A percentile compares a stretch with the other conserved stretches of the same genome.
These are phyloP conservation scores for Pyrenochaeta sp. DNA, from an alignment of 2,329 filamentous ascomycete species.

Conservation along the genomic window DNA sequence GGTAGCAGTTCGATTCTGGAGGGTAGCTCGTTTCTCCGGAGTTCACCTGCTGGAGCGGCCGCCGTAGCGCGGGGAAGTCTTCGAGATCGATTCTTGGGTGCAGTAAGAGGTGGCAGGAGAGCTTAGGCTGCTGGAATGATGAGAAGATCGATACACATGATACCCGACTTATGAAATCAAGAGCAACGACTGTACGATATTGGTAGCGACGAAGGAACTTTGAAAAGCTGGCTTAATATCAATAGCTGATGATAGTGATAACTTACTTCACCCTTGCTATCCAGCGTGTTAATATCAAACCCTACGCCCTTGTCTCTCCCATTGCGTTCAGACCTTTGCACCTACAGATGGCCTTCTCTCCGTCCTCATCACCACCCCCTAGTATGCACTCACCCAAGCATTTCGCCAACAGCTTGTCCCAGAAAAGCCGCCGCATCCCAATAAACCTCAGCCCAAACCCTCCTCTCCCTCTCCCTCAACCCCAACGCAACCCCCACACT, in stretches of 20 bases:
- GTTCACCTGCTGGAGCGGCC: conserved; percentile 38
- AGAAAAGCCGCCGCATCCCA: conserved; percentile 24
- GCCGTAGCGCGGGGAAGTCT: conserved; percentile 38
- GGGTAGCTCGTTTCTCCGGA: conserved; percentile 47
- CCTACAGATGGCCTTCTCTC: not conserved
- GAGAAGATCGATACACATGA: not conserved
- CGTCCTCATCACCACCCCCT: not conserved
- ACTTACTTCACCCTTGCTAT: not conserved
- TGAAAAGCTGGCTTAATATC: not conserved
- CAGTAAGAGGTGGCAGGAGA: conserved; percentile 24
- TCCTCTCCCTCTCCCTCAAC: conserved; percentile 19
- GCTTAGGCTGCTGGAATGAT: conserved; percentile 2
- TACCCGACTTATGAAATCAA: conserved; percentile 4
- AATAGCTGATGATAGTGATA: not conserved
- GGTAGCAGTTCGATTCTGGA: conserved; percentile 49
- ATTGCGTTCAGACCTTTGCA: no score
- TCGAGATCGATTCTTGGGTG: conserved; percentile 40
- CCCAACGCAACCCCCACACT: conserved; percentile 14
- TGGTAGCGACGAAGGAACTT: not conserved
- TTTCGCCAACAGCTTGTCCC: conserved; percentile 10
- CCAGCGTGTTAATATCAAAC: not conserved
- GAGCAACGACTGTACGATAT: conserved; percentile 5
- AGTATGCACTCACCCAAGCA: not conserved
- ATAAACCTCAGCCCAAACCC: conserved; percentile 16
- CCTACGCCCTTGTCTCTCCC: not conserved